Evolutionary conservation across 805 yeast genomes (phyloP).

Genomic region (Wickerhamiella qilinensis): DNA sequence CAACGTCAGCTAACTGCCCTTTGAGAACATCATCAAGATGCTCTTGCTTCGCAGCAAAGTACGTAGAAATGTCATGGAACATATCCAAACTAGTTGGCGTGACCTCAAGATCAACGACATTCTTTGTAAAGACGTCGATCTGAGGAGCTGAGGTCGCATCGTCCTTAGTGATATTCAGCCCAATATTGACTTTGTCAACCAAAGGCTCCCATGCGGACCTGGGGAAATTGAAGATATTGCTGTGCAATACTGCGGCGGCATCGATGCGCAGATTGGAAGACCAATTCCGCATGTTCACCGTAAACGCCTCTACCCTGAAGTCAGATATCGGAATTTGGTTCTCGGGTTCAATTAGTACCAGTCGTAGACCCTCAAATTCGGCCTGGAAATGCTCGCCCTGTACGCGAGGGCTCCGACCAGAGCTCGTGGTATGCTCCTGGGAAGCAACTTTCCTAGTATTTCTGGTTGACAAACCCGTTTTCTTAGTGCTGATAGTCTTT

Average conservation of each 20-base stretch:
- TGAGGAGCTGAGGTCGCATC: constrained; percentile 30
- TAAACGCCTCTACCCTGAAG: constrained; percentile 54
- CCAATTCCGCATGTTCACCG: constrained; percentile 62
- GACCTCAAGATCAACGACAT: constrained; percentile 62
- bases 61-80: constrained; percentile 48
- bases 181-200: constrained; percentile 73
- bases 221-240: constrained; percentile 74
- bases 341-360: constrained; percentile 77
- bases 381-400: constrained; percentile 55
- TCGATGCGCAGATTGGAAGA: constrained; percentile 64
- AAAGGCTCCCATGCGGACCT: constrained; percentile 92
- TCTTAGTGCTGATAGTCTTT: background rate
- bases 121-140: constrained; percentile 59
- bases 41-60: constrained; percentile 16
- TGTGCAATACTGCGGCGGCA: constrained; percentile 43
- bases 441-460: background rate
- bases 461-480: background rate
- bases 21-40: constrained; percentile 13
- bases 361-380: constrained; percentile 56
- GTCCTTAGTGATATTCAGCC: constrained; percentile 44
- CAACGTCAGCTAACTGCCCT: constrained; percentile 50
- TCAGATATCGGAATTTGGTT: constrained; percentile 83
- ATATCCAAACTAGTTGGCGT: constrained; percentile 71
- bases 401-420: constrained; percentile 15
- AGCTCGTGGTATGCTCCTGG: background rate